These are phyloP conservation scores for Cryptococcus sp. DNA, from an alignment of 1,284 basidiomycete genomes.

Conservation along the genomic window DNA sequence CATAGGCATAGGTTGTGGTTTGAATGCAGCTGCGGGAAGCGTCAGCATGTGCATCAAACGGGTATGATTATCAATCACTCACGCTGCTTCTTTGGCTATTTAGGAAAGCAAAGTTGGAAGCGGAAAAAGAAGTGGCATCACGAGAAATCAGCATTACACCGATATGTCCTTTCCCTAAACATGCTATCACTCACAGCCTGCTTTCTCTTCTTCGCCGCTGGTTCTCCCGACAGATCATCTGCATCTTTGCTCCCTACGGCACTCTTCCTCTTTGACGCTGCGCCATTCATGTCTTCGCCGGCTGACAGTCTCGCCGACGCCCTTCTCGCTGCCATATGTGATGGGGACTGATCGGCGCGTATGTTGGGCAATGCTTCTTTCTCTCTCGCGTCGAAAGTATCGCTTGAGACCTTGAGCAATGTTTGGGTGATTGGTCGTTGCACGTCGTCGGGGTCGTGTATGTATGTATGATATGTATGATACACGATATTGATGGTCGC, in stretches of 20 bases:
- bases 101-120: neutral
- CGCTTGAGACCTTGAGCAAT: too few species aligned
- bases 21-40: conserved; percentile 29
- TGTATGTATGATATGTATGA: too few species aligned
- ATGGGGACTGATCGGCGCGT: neutral
- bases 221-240: conserved; percentile 9
- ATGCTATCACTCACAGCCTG: conserved; percentile 19
- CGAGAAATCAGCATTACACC: neutral
- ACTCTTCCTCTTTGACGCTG: conserved; percentile 13
- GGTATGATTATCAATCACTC: neutral
- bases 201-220: conserved; percentile 27
- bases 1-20: conserved; percentile 32
- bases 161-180: neutral
- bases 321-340: conserved; percentile 5
- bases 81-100: neutral
- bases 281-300: conserved; percentile 11
- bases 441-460: too few species aligned
- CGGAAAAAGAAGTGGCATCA: neutral
- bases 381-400: too few species aligned
- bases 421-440: too few species aligned
- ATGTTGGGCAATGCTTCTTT: too few species aligned
- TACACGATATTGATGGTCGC: too few species aligned
- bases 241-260: conserved; percentile 6
- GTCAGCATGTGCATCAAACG: neutral
- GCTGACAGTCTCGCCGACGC: conserved; percentile 7